Conservation (phyloP, 140 eudicot species). For the Senecio squalidus region DNA sequence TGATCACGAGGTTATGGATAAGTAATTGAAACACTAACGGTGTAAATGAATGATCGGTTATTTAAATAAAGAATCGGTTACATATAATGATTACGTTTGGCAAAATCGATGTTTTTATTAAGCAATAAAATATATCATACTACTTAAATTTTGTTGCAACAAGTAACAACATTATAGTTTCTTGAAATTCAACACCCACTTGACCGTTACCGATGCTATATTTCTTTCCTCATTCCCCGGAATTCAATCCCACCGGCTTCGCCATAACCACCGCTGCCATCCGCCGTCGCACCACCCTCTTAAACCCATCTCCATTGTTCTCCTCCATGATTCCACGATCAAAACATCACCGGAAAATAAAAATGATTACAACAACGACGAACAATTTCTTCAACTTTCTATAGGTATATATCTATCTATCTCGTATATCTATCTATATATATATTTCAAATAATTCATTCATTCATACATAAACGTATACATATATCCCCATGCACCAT, state of each 20-base stretch:
- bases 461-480: neutral
- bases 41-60: no score
- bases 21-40: no score
- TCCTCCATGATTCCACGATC: constrained; percentile 7
- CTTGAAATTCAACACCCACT: constrained; percentile 19
- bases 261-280: neutral
- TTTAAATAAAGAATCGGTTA: no score
- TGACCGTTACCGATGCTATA: constrained; percentile 6
- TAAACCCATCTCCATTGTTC: constrained; percentile 13
- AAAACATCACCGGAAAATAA: constrained; percentile 2
- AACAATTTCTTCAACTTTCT: neutral
- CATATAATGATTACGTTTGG: no score
- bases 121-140: no score
- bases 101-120: no score
- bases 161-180: neutral
- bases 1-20: no score
- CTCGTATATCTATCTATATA: neutral
- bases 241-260: constrained; percentile 16
- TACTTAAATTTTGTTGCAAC: no score
- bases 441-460: neutral
- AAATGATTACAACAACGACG: neutral
- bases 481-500: constrained; percentile 1
- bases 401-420: neutral
- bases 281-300: neutral
- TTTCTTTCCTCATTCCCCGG: constrained; percentile 21